Evolutionary conservation across 331 rosid genomes (phyloP).

Genomic region (Erythrophleum ivorense): DNA sequence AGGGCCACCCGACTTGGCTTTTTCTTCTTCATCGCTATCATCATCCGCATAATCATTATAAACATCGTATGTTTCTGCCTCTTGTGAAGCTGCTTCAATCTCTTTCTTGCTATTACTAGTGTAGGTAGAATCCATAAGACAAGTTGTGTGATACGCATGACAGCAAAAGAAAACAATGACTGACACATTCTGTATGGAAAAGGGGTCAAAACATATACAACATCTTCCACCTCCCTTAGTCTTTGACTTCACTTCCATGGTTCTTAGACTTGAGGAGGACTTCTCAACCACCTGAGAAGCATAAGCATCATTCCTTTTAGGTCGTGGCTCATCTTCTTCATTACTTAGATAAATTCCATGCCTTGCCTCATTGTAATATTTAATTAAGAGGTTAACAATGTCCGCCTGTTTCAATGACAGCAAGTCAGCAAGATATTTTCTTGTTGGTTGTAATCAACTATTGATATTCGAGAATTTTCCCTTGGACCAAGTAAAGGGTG

Average conservation of each 20-base stretch:
- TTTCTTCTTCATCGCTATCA: slow-evolving; percentile 46
- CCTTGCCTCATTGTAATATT: slow-evolving; percentile 89
- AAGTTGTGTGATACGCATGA: slow-evolving; percentile 84
- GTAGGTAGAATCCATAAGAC: slow-evolving; percentile 88
- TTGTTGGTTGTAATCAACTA: slow-evolving; percentile 8
- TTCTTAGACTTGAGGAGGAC: slow-evolving; percentile 50
- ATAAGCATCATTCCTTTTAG: slow-evolving; percentile 57
- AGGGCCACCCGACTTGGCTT: slow-evolving; percentile 49
- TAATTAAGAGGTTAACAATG: slow-evolving; percentile 81
- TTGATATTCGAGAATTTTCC: slow-evolving; percentile 15
- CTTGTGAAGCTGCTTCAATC: slow-evolving; percentile 45
- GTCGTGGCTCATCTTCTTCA: slow-evolving; percentile 75
- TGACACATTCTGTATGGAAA: slow-evolving; percentile 78
- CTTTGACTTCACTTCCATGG: slow-evolving; percentile 77
- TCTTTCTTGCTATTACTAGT: slow-evolving; percentile 55
- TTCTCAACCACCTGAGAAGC: slow-evolving; percentile 57
- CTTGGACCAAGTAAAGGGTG: not conserved
- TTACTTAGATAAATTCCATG: slow-evolving; percentile 84
- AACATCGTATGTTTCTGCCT: slow-evolving; percentile 45
- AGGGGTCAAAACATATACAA: slow-evolving; percentile 96
- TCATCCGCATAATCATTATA: slow-evolving; percentile 60
- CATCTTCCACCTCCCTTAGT: slow-evolving; percentile 94
- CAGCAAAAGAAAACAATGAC: slow-evolving; percentile 94
- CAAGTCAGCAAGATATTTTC: slow-evolving; percentile 35
- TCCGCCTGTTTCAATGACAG: slow-evolving; percentile 75